These are phyloP conservation scores for Eremochloa ophiuroides DNA, from an alignment of 176 grass and related monocot species.

Conservation along the genomic window DNA sequence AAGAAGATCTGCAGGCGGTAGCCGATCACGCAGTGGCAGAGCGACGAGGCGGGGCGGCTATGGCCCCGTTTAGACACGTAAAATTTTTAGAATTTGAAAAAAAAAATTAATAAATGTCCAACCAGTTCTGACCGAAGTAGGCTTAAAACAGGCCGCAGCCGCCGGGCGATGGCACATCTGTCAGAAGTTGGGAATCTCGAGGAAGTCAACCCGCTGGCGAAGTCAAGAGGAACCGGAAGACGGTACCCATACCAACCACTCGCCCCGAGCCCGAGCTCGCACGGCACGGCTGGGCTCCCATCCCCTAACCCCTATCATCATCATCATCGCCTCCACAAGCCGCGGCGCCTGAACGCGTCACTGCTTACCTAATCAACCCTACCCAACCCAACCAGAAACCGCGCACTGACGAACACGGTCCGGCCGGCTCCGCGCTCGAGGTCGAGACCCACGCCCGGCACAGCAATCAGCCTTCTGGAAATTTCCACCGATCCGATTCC, in stretches of 20 bases:
- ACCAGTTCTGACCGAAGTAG: too few relatives aligned
- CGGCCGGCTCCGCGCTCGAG: background rate
- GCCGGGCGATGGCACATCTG: too few relatives aligned
- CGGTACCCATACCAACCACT: background rate
- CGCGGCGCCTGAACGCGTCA: constrained; percentile 27
- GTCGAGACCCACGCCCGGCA: background rate
- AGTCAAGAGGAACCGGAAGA: background rate
- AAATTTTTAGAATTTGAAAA: too few relatives aligned
- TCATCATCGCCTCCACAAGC: background rate
- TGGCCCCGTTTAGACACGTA: too few relatives aligned
- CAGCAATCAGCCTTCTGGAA: constrained; percentile 43
- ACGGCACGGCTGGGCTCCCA: too few relatives aligned
- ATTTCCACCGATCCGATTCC: constrained; percentile 45
- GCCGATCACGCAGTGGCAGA: background rate
- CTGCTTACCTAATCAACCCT: constrained; percentile 35
- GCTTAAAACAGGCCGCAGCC: too few relatives aligned
- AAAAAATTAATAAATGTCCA: too few relatives aligned
- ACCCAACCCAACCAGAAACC: background rate
- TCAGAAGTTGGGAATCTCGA: background rate
- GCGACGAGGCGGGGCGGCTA: too few relatives aligned
- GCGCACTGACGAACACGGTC: constrained; percentile 2
- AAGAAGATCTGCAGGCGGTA: too few relatives aligned
- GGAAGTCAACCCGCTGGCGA: background rate
- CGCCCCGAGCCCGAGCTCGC: background rate
- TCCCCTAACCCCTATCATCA: background rate